Evolutionary conservation across 495 filamentous ascomycete species (phyloP).

Genomic region (Xylaria scruposa): DNA sequence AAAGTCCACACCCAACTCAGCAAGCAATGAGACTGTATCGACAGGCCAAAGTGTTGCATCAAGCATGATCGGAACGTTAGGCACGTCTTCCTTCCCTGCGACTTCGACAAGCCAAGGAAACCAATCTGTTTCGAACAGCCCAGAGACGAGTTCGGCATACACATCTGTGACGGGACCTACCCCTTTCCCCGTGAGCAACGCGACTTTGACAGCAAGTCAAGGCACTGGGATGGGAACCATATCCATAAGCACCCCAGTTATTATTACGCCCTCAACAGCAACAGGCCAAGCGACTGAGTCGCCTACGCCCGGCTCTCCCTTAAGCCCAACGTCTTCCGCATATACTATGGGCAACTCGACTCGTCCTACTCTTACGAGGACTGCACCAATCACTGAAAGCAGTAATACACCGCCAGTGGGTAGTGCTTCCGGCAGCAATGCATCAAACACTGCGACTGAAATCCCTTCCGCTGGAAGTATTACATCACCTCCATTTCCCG

Average conservation of each 20-base stretch:
- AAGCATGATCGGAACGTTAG: neutral
- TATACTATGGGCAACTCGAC: neutral
- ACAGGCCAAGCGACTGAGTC: neutral
- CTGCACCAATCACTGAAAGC: neutral
- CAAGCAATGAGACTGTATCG: conserved; percentile 3
- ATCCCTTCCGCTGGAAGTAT: conserved; percentile 18
- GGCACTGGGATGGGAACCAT: conserved; percentile 24
- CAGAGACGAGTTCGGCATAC: conserved; percentile 23
- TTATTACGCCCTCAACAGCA: neutral
- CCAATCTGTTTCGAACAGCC: conserved; percentile 16
- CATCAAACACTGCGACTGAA: conserved; percentile 17
- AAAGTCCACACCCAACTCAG: neutral
- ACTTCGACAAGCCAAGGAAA: conserved; percentile 16
- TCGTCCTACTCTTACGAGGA: neutral
- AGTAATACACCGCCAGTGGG: neutral
- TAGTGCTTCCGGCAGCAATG: neutral
- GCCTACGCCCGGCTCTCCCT: neutral
- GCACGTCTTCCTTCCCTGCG: conserved; percentile 1
- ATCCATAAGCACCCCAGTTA: neutral
- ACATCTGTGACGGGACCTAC: conserved; percentile 25
- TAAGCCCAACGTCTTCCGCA: neutral
- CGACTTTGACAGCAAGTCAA: conserved; percentile 22
- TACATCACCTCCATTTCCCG: conserved; percentile 21
- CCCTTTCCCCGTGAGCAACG: conserved; percentile 35
- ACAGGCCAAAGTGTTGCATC: neutral